These are phyloP conservation scores for Ceratonia siliqua DNA, from an alignment of 306 rosid genomes.

Conservation along the genomic window DNA sequence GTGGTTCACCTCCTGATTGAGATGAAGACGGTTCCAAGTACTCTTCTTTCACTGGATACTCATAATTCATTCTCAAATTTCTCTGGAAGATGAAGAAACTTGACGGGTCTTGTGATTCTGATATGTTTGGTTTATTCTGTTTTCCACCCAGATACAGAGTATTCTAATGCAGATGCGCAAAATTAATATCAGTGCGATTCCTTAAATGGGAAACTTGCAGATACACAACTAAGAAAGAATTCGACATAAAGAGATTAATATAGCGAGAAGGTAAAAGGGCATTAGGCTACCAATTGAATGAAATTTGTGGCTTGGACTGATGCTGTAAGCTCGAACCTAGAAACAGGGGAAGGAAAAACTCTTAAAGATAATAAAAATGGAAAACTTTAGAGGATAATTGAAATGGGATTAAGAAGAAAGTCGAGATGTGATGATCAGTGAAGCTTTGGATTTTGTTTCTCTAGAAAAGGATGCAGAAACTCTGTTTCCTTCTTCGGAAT, in stretches of 20 bases:
- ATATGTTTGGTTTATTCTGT: not conserved
- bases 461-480: not conserved
- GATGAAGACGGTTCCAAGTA: conserved; percentile 46
- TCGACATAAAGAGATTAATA: not conserved
- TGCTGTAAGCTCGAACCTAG: not conserved
- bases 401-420: not conserved
- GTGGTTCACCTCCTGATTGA: conserved; percentile 30
- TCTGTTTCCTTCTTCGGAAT: conserved; percentile 33
- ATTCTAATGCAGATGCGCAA: not conserved
- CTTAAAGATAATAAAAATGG: not conserved
- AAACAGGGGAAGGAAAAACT: not conserved
- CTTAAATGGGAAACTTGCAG: not conserved
- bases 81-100: not conserved
- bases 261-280: not conserved
- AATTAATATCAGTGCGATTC: not conserved
- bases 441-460: not conserved
- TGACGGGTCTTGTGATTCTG: not conserved
- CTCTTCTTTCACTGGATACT: conserved; percentile 55
- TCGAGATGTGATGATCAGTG: not conserved
- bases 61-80: conserved; percentile 47
- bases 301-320: not conserved
- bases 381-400: not conserved
- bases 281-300: not conserved
- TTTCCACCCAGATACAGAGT: not conserved
- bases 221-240: not conserved